A percentile compares a stretch with the other conserved stretches of the same genome.
These are phyloP conservation scores for Podospora anserina DNA, from an alignment of 495 filamentous ascomycete species.

Conservation along the genomic window DNA sequence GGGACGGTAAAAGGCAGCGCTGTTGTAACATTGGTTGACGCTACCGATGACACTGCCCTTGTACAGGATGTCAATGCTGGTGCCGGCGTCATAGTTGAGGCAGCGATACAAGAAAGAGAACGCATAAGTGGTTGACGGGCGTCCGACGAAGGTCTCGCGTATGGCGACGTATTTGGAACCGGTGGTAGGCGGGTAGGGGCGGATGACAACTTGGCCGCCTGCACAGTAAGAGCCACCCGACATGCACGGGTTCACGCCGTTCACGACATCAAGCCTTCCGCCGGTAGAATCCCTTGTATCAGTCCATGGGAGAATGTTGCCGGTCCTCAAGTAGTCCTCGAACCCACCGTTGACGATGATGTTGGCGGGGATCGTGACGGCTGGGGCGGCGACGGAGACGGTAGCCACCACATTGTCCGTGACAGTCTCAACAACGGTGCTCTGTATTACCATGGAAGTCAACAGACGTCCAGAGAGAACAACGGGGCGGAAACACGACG, in stretches of 20 bases:
- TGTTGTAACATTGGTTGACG: background rate
- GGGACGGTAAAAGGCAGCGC: constrained; percentile 12
- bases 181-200: constrained; percentile 17
- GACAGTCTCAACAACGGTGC: constrained; percentile 15
- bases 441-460: constrained; percentile 7
- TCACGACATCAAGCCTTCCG: constrained; percentile 18
- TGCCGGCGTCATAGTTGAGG: constrained; percentile 24
- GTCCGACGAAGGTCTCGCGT: constrained; percentile 17
- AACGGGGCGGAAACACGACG: background rate
- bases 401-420: constrained; percentile 17
- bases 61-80: constrained; percentile 16
- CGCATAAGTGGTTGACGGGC: constrained; percentile 20
- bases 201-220: constrained; percentile 22
- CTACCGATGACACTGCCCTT: constrained; percentile 10
- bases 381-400: constrained; percentile 10
- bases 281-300: constrained; percentile 5
- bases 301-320: constrained; percentile 23
- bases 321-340: constrained; percentile 18
- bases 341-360: constrained; percentile 18
- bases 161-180: constrained; percentile 10
- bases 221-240: constrained; percentile 7
- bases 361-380: constrained; percentile 16
- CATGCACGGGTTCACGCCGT: constrained; percentile 23
- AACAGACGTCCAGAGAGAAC: background rate
- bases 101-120: constrained; percentile 24